phyloP scores from a whole-genome alignment of 1,284 basidiomycete genomes.

The Thecaphora thlaspeos region DNA sequence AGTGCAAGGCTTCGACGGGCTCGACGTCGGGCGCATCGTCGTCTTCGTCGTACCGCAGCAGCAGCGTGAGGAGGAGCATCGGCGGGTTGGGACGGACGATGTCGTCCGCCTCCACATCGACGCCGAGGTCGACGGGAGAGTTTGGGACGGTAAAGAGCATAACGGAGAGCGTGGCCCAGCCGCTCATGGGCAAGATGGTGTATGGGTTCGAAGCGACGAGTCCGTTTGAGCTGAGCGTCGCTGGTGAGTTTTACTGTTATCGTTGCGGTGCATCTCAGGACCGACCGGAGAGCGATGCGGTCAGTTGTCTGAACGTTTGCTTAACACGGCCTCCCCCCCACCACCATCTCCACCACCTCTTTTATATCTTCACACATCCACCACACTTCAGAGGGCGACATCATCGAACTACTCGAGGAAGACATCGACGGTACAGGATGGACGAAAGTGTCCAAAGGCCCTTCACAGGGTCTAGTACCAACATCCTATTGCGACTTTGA shows the following conservation, averaged over 20 bases:
- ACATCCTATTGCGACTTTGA: conserved; percentile 33
- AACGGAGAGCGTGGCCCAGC: neutral
- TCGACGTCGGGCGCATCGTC: conserved; percentile 1
- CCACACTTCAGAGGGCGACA: conserved; percentile 19
- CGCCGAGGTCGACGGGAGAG: neutral
- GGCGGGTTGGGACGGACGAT: neutral
- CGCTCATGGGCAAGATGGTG: conserved; percentile 12
- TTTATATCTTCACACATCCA: no score
- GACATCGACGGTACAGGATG: conserved; percentile 36
- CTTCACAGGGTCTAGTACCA: conserved; percentile 32
- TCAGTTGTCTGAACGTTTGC: neutral
- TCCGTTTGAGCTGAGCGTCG: conserved; percentile 36
- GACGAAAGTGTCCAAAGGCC: conserved; percentile 28
- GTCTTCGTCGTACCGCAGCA: neutral
- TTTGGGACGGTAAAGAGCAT: neutral
- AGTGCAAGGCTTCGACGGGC: conserved; percentile 33
- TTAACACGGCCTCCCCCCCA: neutral
- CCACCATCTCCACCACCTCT: no score
- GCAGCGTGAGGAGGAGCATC: neutral
- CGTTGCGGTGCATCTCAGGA: no score
- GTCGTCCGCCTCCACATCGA: neutral
- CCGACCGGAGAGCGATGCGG: no score
- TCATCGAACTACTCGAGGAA: conserved; percentile 32
- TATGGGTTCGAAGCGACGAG: conserved; percentile 38
- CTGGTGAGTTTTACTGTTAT: neutral